These are phyloP conservation scores for Mallotus japonicus DNA, from an alignment of 441 rosid genomes.

Conservation along the genomic window DNA sequence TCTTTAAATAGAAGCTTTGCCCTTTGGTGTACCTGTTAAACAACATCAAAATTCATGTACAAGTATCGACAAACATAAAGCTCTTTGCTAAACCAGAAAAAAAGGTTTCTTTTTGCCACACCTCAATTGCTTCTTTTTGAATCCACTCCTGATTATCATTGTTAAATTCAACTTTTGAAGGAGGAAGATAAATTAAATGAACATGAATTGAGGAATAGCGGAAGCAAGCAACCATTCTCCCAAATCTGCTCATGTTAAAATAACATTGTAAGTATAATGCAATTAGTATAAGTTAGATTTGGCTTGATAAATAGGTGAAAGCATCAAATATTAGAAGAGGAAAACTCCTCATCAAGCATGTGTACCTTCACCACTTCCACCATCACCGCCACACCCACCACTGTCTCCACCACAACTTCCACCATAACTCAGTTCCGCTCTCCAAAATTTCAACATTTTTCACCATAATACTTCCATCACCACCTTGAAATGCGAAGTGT, in stretches of 20 bases:
- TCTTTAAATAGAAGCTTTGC: constrained; percentile 82
- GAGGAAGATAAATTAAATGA: constrained; percentile 86
- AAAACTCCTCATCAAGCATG: not conserved
- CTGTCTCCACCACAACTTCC: too few relatives aligned
- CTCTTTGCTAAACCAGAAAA: constrained; percentile 9
- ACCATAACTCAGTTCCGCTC: too few relatives aligned
- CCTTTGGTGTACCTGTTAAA: constrained; percentile 53
- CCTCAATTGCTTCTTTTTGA: constrained; percentile 74
- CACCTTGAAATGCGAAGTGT: too few relatives aligned
- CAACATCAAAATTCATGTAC: constrained; percentile 26
- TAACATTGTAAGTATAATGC: not conserved
- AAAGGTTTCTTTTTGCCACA: constrained; percentile 24
- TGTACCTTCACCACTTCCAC: too few relatives aligned
- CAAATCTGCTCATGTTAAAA: constrained; percentile 54
- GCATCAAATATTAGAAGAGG: not conserved
- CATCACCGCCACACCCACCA: too few relatives aligned
- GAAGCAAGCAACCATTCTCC: constrained; percentile 94
- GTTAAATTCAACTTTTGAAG: constrained; percentile 67
- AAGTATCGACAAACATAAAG: constrained; percentile 17
- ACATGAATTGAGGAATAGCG: constrained; percentile 89
- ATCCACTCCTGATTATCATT: constrained; percentile 77
- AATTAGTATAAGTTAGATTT: not conserved
- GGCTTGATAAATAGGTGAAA: not conserved
- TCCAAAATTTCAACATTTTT: too few relatives aligned
- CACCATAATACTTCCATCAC: too few relatives aligned